These are phyloP conservation scores for Gyromitra esculenta DNA, from an alignment of 2,329 filamentous ascomycete genomes.

Conservation along the genomic window DNA sequence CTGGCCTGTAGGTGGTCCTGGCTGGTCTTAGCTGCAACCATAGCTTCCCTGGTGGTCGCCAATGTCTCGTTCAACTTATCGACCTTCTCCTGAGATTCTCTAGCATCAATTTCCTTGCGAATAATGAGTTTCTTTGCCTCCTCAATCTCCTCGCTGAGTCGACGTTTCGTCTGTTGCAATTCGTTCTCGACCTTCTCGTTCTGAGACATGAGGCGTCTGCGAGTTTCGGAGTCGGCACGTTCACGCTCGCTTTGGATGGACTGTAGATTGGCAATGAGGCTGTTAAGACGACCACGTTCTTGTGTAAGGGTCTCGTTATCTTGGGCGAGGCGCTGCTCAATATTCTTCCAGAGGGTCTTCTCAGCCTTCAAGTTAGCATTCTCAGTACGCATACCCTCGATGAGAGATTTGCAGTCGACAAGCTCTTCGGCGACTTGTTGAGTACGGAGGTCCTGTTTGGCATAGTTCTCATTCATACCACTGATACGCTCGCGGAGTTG, in stretches of 20 bases:
- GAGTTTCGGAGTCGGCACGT: conserved; percentile 80
- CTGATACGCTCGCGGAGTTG: conserved; percentile 87
- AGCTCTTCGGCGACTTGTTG: conserved; percentile 94
- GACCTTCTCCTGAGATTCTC: conserved; percentile 88
- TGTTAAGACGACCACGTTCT: conserved; percentile 84
- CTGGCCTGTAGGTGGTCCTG: conserved; percentile 88
- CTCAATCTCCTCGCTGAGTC: conserved; percentile 82
- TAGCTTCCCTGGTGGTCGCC: conserved; percentile 82
- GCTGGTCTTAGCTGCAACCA: conserved; percentile 84
- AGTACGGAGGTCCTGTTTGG: conserved; percentile 87
- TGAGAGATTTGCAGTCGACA: conserved; percentile 80
- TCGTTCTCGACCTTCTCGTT: conserved; percentile 83
- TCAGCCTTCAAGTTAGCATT: conserved; percentile 93
- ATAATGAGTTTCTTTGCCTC: conserved; percentile 83
- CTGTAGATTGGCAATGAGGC: conserved; percentile 83
- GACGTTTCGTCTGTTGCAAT: conserved; percentile 79
- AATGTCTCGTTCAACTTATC: conserved; percentile 87
- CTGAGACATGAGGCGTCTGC: conserved; percentile 79
- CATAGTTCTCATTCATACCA: conserved; percentile 79
- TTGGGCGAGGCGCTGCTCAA: conserved; percentile 85
- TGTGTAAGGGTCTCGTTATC: conserved; percentile 87
- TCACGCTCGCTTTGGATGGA: conserved; percentile 92
- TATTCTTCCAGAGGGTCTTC: conserved; percentile 92
- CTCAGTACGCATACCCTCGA: conserved; percentile 89
- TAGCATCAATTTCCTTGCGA: conserved; percentile 88